These are phyloP conservation scores for Metschnikowia noctiluminum DNA, from an alignment of 805 yeast genomes.

Conservation along the genomic window DNA sequence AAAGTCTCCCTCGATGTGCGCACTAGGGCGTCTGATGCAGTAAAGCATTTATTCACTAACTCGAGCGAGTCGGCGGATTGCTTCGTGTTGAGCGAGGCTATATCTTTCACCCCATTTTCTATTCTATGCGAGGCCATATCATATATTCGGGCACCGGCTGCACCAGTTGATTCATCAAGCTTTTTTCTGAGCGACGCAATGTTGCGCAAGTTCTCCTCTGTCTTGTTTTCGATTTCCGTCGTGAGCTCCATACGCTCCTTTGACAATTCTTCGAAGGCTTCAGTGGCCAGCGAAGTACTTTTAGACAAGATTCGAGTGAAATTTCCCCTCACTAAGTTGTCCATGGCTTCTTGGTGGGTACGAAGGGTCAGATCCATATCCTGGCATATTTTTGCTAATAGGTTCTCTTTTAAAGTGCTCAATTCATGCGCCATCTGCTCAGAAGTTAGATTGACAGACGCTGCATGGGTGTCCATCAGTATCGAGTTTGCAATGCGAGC, in stretches of 20 bases:
- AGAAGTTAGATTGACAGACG: background rate
- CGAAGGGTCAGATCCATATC: background rate
- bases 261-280: background rate
- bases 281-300: background rate
- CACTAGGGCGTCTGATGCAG: background rate
- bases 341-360: background rate
- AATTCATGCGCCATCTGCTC: background rate
- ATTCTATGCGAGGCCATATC: background rate
- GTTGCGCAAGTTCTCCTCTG: background rate
- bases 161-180: background rate
- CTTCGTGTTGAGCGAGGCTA: background rate
- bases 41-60: background rate
- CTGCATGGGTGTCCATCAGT: background rate
- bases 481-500: background rate
- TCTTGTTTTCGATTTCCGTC: background rate
- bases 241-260: background rate
- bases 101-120: background rate
- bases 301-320: background rate
- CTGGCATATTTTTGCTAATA: background rate
- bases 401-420: background rate
- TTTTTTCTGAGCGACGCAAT: background rate
- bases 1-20: background rate
- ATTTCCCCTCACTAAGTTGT: background rate
- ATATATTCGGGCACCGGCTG: slow-evolving; percentile 5
- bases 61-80: background rate